Base-by-base conservation (phyloP, 2,329 filamentous ascomycete species). In the Alternaria panax region DNA sequence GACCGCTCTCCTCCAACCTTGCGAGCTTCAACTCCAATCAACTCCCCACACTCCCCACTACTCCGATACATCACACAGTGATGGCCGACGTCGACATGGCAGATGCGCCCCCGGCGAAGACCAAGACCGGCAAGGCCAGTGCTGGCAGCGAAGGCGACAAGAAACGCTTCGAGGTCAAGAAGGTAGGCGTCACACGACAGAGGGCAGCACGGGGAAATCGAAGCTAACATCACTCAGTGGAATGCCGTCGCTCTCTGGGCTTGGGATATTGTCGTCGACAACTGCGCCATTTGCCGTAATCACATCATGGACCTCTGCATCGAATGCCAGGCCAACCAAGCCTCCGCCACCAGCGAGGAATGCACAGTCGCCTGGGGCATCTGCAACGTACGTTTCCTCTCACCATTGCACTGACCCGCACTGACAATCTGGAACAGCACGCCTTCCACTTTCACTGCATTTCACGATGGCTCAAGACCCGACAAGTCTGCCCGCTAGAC, bases 381-480 rank as follows among this genome's bases (percentile, higher is more conserved):
- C 64, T 99, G 95, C 85, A 99, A 99, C 77, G 95, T 97, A 82
- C 81, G 92, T 85, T n/a, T 14, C 38, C 16, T 22, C 24, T 16
- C 16, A 18, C 5, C 20, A 24, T 38, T 30, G 5, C 12, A 9
- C 12, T n/a, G 11, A 11, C 7, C 22, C 3, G n/a, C 51, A 63
- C 82, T 84, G 72, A 84, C 68, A 34, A 84, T 68, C 32, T 18
- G 41, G 43, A 60, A 59, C 74, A 99, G 95, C 95, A 99, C 77
- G 95, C 95, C 28, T 99, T 99, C 85, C 95, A 99, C 81, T 99
- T 99, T 83, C 95, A 99, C 83, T 99, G 95, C 84, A 99, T 99
- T 77, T 98, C 95, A 12, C 88, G 95, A 81, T 99, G 95, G 95
- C 85, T 99, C 60, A 99, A 99, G 86, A 97, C 95, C n/a, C 90